Evolutionary conservation across 768 basidiomycete species (phyloP).

Genomic region (Boletus rufocinnamomeus): DNA sequence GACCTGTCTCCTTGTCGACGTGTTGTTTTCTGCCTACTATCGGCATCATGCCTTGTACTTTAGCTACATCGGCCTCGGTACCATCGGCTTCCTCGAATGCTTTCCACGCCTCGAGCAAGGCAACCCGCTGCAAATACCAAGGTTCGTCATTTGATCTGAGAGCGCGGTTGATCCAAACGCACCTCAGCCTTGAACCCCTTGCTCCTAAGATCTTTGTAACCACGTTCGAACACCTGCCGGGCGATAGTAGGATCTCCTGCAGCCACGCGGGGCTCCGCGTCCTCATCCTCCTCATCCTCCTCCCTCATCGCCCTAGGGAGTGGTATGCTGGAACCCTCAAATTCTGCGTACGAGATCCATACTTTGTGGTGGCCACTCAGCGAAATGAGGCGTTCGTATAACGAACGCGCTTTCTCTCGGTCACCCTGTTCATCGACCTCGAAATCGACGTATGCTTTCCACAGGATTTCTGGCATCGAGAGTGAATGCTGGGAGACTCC

Average conservation of each 20-base stretch:
- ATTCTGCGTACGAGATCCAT: slow-evolving; percentile 94
- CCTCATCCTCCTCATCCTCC: slow-evolving; percentile 66
- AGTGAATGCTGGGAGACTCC: slow-evolving; percentile 80
- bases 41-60: slow-evolving; percentile 93
- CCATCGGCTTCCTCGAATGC: slow-evolving; percentile 86
- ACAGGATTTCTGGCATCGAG: slow-evolving; percentile 93
- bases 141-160: slow-evolving; percentile 1
- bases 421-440: slow-evolving; percentile 90
- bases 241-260: slow-evolving; percentile 73
- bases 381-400: slow-evolving; percentile 86
- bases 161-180: slow-evolving; percentile 23
- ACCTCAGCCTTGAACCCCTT: slow-evolving; percentile 90
- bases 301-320: slow-evolving; percentile 64
- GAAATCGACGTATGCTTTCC: slow-evolving; percentile 97
- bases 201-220: slow-evolving; percentile 82
- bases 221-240: slow-evolving; percentile 80
- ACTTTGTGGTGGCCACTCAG: slow-evolving; percentile 95
- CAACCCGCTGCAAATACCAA: slow-evolving; percentile 65
- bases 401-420: slow-evolving; percentile 73
- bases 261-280: slow-evolving; percentile 52
- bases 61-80: slow-evolving; percentile 65
- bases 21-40: slow-evolving; percentile 82
- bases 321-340: slow-evolving; percentile 80
- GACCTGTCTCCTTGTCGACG: slow-evolving; percentile 82
- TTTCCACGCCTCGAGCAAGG: slow-evolving; percentile 94